Evolutionary conservation across 148 eudicot genomes (phyloP).

Genomic region (Rhododendron molle): DNA sequence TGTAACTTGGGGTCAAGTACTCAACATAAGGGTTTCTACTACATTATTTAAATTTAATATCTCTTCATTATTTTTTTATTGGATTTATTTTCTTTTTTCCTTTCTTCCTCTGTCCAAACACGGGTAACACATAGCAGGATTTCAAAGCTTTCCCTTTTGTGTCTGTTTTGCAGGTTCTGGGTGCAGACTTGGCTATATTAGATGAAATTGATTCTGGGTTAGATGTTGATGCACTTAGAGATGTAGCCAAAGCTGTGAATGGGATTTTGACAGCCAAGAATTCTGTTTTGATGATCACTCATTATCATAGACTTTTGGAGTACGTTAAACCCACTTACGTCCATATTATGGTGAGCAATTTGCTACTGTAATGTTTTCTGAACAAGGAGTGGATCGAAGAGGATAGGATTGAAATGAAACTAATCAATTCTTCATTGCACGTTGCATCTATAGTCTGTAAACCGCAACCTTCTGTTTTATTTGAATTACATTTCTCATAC

Average conservation of each 20-base stretch:
- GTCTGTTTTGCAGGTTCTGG: conserved; percentile 61
- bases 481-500: not conserved
- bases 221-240: conserved; percentile 96
- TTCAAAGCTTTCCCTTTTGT: not conserved
- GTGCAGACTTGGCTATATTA: conserved; percentile 88
- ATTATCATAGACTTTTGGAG: conserved; percentile 82
- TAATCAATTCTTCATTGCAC: not conserved
- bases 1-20: not conserved
- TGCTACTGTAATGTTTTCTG: not conserved
- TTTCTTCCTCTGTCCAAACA: not conserved
- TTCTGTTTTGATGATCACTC: conserved; percentile 93
- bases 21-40: not conserved
- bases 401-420: not conserved
- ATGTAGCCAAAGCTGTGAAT: conserved; percentile 90
- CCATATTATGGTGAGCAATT: conserved; percentile 77
- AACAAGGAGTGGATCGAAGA: not conserved
- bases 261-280: conserved; percentile 65
- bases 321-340: conserved; percentile 71
- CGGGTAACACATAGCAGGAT: not conserved
- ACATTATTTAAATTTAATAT: not conserved
- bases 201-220: conserved; percentile 98
- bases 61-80: not conserved
- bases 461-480: not conserved
- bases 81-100: not conserved
- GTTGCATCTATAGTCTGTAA: not conserved